Conservation (phyloP, 495 filamentous ascomycete species). For the Hyaloscypha hepaticicola region DNA sequence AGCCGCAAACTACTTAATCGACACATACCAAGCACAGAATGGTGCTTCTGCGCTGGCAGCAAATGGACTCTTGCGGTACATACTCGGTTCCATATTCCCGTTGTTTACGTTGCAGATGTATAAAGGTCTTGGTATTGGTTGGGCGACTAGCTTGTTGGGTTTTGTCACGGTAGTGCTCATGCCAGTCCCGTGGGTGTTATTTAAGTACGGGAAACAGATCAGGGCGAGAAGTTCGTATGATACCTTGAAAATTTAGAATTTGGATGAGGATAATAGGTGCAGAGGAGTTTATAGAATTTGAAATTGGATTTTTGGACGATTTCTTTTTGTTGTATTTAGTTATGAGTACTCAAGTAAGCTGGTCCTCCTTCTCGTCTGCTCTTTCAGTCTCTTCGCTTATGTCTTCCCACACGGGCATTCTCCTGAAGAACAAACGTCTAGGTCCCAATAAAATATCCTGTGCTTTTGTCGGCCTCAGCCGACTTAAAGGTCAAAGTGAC, state of each 20-base stretch:
- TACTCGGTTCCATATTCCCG: slow-evolving; percentile 62
- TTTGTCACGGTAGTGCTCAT: neutral
- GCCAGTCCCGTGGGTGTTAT: slow-evolving; percentile 2
- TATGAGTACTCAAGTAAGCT: too few species aligned
- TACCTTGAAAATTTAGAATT: neutral
- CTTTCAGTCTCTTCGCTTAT: too few species aligned
- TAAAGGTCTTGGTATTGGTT: neutral
- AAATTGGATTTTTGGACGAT: too few species aligned
- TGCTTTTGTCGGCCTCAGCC: too few species aligned
- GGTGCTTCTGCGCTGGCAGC: slow-evolving; percentile 62
- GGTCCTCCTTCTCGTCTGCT: too few species aligned
- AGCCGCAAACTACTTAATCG: slow-evolving; percentile 52
- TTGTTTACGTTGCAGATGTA: slow-evolving; percentile 55
- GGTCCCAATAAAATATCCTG: too few species aligned
- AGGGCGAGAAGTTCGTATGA: neutral
- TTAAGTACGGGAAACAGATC: neutral
- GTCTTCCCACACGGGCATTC: too few species aligned
- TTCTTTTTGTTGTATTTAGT: too few species aligned
- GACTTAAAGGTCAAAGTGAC: too few species aligned
- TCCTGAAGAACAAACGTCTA: too few species aligned
- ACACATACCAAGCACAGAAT: slow-evolving; percentile 56
- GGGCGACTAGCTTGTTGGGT: neutral
- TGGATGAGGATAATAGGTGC: too few species aligned
- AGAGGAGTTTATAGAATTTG: too few species aligned
- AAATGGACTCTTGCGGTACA: slow-evolving; percentile 64